Evolutionary conservation across 1,284 basidiomycete species (phyloP), one percentile per base, ranked within the genome.

Genomic region (Boletus nobilissimus): DNA sequence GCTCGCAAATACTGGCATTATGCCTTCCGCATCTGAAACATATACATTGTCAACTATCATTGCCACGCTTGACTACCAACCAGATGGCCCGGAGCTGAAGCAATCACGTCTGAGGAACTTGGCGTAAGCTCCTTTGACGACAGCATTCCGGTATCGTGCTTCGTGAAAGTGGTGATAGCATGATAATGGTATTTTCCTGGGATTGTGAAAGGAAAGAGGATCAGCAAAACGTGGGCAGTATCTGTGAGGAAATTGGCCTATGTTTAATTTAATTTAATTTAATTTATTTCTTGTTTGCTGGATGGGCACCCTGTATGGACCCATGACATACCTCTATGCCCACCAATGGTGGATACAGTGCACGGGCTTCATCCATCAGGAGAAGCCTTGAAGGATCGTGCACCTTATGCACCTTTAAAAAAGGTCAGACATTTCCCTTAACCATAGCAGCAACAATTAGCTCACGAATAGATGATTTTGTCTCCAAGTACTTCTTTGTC

Each of bases 401-500:
- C 24, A 98, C 98, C 82, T 95, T 97, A 84, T 99, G 97, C 0
- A 98, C 97, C 26, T 97, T 98, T 80, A 24, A 71, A 40, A 24
- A 34, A 18, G 29, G 65, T 75, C 54, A 63, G 67, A 32, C 29
- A 75, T 13, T 40, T 67, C 39, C 29, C 67, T 11, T 60, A 3
- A 5, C 22, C 29, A 32, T 66, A 32, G 38, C 5, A 10, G 18
- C 13, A 70, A 74, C 29, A 62, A 73, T 32, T 40, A 51, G 90
- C 95, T 82, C 80, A 97, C 95, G 91, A 87, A 83, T 96, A 99
- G 57, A 99, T 92, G 68, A 97, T 94, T 86, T 99, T 97, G 83
- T 99, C 98, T 69, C 97, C 89, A 63, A 99, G 87, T 1, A 99
- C 97, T 86, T 99, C 98, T 81, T 94, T 94, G 81, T 99, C 95